phyloP scores from a whole-genome alignment of 1,284 basidiomycete genomes.

The Grifola frondosa region DNA sequence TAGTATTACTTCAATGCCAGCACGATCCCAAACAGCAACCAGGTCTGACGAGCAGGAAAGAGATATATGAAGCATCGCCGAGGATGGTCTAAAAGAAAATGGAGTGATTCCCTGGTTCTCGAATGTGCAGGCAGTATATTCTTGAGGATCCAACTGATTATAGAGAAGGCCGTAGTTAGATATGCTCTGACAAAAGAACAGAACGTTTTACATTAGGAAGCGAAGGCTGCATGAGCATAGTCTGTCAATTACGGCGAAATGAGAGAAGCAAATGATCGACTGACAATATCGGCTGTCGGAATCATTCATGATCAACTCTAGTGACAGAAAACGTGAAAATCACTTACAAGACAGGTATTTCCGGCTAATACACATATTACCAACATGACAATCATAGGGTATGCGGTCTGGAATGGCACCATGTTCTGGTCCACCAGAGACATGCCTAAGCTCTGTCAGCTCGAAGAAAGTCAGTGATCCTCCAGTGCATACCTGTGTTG shows the following conservation, averaged over 20 bases:
- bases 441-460: conserved; percentile 52
- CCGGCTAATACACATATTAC: conserved; percentile 58
- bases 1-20: conserved; percentile 62
- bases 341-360: conserved; percentile 59
- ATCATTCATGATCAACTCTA: neutral
- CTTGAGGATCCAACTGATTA: conserved; percentile 67
- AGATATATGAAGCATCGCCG: conserved; percentile 92
- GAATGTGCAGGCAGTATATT: conserved; percentile 62
- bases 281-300: conserved; percentile 14
- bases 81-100: conserved; percentile 92
- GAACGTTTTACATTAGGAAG: conserved; percentile 27
- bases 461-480: too few relatives aligned
- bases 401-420: conserved; percentile 57
- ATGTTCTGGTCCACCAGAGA: conserved; percentile 60
- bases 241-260: neutral
- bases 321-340: conserved; percentile 15
- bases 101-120: conserved; percentile 72
- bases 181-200: neutral
- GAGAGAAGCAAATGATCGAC: neutral
- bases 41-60: conserved; percentile 92
- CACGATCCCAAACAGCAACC: conserved; percentile 77
- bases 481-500: conserved; percentile 64
- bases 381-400: conserved; percentile 51
- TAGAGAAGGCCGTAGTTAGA: conserved; percentile 1
- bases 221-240: conserved; percentile 21